These are phyloP conservation scores for Coffea humblotiana DNA, from an alignment of 305 asterid genomes.

Conservation along the genomic window DNA sequence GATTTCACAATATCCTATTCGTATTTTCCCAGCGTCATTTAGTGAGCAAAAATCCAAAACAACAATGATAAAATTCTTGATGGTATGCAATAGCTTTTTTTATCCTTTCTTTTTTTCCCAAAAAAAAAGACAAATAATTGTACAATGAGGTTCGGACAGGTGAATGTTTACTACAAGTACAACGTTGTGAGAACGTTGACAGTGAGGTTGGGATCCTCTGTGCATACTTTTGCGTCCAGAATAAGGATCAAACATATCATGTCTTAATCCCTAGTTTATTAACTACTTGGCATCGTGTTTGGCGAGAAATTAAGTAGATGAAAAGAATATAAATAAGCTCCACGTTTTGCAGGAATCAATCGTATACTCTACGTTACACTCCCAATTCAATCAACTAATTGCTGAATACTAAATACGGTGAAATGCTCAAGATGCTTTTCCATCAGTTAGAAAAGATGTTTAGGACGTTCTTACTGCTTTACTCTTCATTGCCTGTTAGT, in stretches of 20 bases:
- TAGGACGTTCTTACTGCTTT: neutral
- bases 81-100: neutral
- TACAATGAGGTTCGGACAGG: too few species aligned
- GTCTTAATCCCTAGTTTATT: neutral
- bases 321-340: neutral
- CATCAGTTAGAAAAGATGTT: too few species aligned
- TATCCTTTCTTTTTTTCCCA: too few species aligned
- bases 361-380: neutral
- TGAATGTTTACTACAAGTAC: neutral
- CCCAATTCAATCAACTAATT: neutral
- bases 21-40: too few species aligned
- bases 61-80: neutral
- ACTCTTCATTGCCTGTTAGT: neutral
- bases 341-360: neutral
- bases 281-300: too few species aligned
- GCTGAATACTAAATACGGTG: fast-evolving
- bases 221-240: neutral
- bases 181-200: neutral
- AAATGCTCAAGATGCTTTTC: too few species aligned
- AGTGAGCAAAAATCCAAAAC: neutral
- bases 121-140: too few species aligned
- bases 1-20: too few species aligned
- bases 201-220: too few species aligned
- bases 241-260: neutral
- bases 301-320: too few species aligned